These are phyloP conservation scores for Pisolithus albus DNA, from an alignment of 768 basidiomycete species.

Conservation along the genomic window DNA sequence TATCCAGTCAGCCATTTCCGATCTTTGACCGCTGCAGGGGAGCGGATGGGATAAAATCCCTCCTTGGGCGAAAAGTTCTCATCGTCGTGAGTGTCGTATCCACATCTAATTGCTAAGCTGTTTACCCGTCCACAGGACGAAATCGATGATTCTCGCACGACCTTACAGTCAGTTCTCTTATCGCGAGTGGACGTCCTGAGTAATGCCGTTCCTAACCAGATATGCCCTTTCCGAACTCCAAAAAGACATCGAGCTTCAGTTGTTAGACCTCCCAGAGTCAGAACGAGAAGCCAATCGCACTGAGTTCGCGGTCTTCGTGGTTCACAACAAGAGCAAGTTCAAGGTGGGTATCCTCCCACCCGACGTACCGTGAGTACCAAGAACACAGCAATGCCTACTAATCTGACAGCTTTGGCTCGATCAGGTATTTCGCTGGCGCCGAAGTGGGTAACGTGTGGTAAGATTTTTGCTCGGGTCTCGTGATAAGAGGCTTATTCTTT, in stretches of 20 bases:
- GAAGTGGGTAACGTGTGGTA: conserved; percentile 71
- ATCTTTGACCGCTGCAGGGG: conserved; percentile 36
- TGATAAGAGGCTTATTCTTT: conserved; percentile 12
- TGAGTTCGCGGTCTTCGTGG: conserved; percentile 88
- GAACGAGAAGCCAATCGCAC: conserved; percentile 73
- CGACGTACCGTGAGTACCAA: conserved; percentile 48
- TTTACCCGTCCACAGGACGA: conserved; percentile 52
- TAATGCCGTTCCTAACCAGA: conserved; percentile 32
- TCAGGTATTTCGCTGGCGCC: conserved; percentile 73
- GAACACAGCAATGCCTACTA: conserved; percentile 2
- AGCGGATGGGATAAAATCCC: conserved; percentile 54
- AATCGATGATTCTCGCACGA: conserved; percentile 84
- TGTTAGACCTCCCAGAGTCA: conserved; percentile 56
- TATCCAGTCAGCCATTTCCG: conserved; percentile 1
- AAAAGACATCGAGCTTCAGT: conserved; percentile 77
- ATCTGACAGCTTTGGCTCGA: conserved; percentile 4
- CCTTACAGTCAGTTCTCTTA: conserved; percentile 59
- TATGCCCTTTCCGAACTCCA: conserved; percentile 88
- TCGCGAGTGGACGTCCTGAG: background rate
- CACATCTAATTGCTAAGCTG: conserved; percentile 10
- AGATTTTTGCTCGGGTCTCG: conserved; percentile 19
- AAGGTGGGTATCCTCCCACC: conserved; percentile 73
- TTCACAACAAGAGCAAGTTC: conserved; percentile 87
- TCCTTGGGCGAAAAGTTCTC: conserved; percentile 76
- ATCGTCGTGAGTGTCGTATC: conserved; percentile 58